These are phyloP conservation scores for Lentinula lateritia DNA, from an alignment of 768 basidiomycete genomes.

Conservation along the genomic window DNA sequence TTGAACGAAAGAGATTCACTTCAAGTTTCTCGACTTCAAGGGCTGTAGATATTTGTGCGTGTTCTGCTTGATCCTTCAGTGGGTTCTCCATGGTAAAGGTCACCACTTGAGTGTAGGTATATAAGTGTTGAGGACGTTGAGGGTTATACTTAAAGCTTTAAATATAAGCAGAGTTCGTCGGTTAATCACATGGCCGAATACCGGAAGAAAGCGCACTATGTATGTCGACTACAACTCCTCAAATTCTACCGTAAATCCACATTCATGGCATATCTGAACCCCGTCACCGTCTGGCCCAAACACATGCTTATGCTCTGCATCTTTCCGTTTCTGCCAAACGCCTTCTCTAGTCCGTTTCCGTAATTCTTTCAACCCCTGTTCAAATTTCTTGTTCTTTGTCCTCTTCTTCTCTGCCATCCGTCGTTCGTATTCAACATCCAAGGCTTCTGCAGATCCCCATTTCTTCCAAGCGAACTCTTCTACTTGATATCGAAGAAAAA, in stretches of 20 bases:
- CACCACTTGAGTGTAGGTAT: conserved; percentile 17
- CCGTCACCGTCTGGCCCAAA: conserved; percentile 62
- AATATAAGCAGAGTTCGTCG: background rate
- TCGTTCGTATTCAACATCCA: conserved; percentile 83
- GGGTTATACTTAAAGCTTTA: too few species aligned
- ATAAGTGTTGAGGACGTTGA: too few species aligned
- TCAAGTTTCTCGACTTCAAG: conserved; percentile 79
- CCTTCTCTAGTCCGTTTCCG: conserved; percentile 83
- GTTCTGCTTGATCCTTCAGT: conserved; percentile 46
- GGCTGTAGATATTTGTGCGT: conserved; percentile 63
- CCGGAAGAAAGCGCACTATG: background rate
- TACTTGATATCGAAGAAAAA: conserved; percentile 89
- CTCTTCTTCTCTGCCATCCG: conserved; percentile 79
- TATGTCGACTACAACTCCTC: conserved; percentile 56
- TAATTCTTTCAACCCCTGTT: conserved; percentile 80
- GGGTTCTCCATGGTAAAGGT: conserved; percentile 23
- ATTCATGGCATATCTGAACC: conserved; percentile 78
- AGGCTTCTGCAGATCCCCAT: conserved; percentile 90
- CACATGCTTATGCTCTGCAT: conserved; percentile 83
- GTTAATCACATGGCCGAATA: background rate
- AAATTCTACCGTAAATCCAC: conserved; percentile 88
- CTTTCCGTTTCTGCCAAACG: conserved; percentile 82
- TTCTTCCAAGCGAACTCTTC: conserved; percentile 98
- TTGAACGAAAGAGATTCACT: conserved; percentile 72
- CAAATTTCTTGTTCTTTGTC: conserved; percentile 93